These are phyloP conservation scores for Beverwykella pulmonaria DNA, from an alignment of 495 filamentous ascomycete genomes.

Conservation along the genomic window DNA sequence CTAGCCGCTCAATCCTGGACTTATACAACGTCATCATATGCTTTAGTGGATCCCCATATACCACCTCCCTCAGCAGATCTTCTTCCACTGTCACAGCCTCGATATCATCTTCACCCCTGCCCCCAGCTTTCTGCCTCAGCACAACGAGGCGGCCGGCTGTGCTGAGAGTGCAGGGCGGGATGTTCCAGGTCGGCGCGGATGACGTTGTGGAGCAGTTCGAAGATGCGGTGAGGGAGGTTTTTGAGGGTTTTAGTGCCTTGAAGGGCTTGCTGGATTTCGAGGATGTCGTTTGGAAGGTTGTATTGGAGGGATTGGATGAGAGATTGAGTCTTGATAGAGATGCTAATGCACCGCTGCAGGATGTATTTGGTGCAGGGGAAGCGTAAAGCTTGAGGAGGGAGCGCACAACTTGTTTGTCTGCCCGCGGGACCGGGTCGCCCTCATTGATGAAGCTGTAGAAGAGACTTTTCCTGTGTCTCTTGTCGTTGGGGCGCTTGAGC, in stretches of 20 bases:
- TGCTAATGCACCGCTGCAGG: background rate
- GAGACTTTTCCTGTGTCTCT: slow-evolving; percentile 59
- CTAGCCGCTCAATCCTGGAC: slow-evolving; percentile 66
- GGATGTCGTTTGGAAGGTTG: slow-evolving; percentile 3
- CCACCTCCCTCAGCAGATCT: slow-evolving; percentile 61
- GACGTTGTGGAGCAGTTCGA: background rate
- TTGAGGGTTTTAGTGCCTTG: slow-evolving; percentile 18
- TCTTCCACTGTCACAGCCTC: slow-evolving; percentile 67
- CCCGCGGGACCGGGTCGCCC: slow-evolving; percentile 76
- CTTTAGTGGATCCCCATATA: slow-evolving; percentile 79
- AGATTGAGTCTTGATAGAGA: slow-evolving; percentile 20
- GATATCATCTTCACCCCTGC: slow-evolving; percentile 52
- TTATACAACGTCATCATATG: slow-evolving; percentile 79
- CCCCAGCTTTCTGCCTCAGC: slow-evolving; percentile 37
- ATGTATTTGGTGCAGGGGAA: slow-evolving; percentile 49
- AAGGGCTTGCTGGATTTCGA: slow-evolving; percentile 1
- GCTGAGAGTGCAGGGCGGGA: slow-evolving; percentile 29
- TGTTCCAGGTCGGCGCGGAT: slow-evolving; percentile 23
- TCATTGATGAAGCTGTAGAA: slow-evolving; percentile 83
- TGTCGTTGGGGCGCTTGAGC: slow-evolving; percentile 58
- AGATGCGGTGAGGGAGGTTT: background rate
- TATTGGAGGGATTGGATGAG: background rate
- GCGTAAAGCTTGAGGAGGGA: slow-evolving; percentile 72
- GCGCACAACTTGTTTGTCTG: slow-evolving; percentile 72
- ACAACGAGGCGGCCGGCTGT: slow-evolving; percentile 33